These are phyloP conservation scores for Myxozyma neotropica DNA, from an alignment of 805 yeast genomes.

Conservation along the genomic window DNA sequence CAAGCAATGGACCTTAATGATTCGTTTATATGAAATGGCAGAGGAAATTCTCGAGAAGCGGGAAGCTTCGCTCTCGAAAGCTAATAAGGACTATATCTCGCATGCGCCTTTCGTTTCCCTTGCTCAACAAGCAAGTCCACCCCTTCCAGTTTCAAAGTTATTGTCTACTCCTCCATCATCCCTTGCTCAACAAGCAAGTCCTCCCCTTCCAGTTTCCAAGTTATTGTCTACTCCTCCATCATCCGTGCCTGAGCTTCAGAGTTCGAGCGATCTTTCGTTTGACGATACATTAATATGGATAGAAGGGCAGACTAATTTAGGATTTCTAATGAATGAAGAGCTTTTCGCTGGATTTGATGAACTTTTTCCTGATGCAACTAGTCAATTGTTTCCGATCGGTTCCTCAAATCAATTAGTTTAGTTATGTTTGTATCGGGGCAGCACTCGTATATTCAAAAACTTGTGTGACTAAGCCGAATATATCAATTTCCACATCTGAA, in stretches of 20 bases:
- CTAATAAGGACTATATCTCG: background rate
- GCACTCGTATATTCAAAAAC: too few species aligned
- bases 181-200: background rate
- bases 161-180: background rate
- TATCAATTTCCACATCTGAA: too few species aligned
- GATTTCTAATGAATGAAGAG: background rate
- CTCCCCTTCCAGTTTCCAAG: background rate
- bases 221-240: background rate
- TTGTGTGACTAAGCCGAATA: too few species aligned
- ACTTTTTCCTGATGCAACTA: background rate
- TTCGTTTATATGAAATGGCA: background rate
- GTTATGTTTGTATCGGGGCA: too few species aligned
- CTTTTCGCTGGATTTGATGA: background rate
- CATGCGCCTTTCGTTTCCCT: background rate
- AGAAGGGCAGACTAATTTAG: background rate
- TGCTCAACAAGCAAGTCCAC: background rate
- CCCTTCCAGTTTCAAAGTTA: background rate
- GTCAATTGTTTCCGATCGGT: background rate
- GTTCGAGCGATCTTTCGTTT: background rate
- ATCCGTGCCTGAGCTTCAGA: background rate
- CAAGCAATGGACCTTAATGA: constrained; percentile 2
- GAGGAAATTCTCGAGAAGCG: background rate
- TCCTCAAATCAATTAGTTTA: background rate
- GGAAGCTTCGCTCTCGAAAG: background rate
- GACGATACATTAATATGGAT: background rate